A percentile compares a stretch with the other conserved stretches of the same genome.
phyloP scores from a whole-genome alignment of 2,329 filamentous ascomycete species.

The Colletotrichum musicola region DNA sequence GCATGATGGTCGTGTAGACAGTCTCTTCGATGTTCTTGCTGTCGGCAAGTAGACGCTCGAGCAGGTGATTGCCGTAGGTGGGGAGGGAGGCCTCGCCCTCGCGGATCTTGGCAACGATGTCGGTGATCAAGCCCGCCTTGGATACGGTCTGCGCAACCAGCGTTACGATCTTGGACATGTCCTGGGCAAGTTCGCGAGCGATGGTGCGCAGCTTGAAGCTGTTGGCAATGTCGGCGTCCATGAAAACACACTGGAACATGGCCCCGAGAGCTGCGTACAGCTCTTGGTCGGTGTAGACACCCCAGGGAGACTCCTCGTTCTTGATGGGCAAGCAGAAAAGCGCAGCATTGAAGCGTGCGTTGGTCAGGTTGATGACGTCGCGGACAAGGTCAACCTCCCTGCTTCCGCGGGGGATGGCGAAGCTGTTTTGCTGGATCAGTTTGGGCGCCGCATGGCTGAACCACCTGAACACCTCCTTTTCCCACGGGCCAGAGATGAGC shows the following conservation, averaged over 20 bases:
- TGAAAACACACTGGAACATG: constrained; percentile 67
- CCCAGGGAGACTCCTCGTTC: constrained; percentile 61
- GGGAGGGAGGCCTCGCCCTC: constrained; percentile 47
- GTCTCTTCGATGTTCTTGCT: constrained; percentile 66
- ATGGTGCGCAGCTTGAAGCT: constrained; percentile 66
- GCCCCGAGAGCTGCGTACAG: constrained; percentile 68
- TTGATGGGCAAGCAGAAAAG: constrained; percentile 68
- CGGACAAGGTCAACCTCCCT: constrained; percentile 53
- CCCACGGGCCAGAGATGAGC: constrained; percentile 38
- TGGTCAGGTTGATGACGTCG: constrained; percentile 64
- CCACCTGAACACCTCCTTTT: constrained; percentile 42
- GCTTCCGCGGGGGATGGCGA: constrained; percentile 42
- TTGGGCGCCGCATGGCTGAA: constrained; percentile 43
- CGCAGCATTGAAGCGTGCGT: constrained; percentile 66
- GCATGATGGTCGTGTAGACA: constrained; percentile 68
- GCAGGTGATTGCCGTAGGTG: constrained; percentile 70
- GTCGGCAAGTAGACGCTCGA: constrained; percentile 66
- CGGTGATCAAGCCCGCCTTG: constrained; percentile 60
- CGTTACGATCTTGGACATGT: constrained; percentile 65
- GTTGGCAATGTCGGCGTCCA: constrained; percentile 68
- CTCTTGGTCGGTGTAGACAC: constrained; percentile 69
- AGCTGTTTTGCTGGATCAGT: constrained; percentile 46
- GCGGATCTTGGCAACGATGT: constrained; percentile 61
- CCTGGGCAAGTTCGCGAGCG: constrained; percentile 61
- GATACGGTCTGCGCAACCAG: constrained; percentile 63